Conservation (phyloP, 1,139 yeast species). For the Zhuliangozyma parablackwelliae region DNA sequence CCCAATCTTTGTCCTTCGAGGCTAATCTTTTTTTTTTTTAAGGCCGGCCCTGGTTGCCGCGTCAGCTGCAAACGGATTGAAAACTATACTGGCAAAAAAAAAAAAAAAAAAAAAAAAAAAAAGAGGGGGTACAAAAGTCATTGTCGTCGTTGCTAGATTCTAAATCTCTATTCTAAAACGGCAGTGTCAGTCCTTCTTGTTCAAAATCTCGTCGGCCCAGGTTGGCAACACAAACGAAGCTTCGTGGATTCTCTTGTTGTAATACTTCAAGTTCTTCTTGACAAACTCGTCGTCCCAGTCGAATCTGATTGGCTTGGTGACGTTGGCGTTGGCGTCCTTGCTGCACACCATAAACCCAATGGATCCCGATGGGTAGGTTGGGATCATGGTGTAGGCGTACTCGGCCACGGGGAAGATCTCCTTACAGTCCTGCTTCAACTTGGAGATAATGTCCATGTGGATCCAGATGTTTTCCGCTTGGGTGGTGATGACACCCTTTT, state of each 20-base stretch:
- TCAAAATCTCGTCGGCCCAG: constrained; percentile 58
- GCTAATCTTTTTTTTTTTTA: too few species aligned
- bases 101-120: too few species aligned
- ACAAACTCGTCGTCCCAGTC: constrained; percentile 62
- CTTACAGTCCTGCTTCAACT: constrained; percentile 69
- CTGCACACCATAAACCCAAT: constrained; percentile 92
- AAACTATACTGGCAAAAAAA: too few species aligned
- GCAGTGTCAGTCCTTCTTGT: constrained; percentile 15
- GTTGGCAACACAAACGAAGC: constrained; percentile 87
- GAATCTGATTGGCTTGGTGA: constrained; percentile 62
- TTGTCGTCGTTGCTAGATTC: too few species aligned
- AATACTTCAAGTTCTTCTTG: constrained; percentile 64
- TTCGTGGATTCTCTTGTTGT: constrained; percentile 72
- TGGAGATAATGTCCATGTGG: constrained; percentile 72
- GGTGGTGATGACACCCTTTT: constrained; percentile 83
- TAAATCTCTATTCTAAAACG: too few species aligned
- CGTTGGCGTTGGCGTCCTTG: constrained; percentile 61
- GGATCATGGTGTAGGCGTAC: constrained; percentile 84
- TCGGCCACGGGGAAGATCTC: constrained; percentile 84
- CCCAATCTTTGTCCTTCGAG: too few species aligned
- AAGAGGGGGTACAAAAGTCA: too few species aligned
- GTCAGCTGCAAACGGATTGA: too few species aligned
- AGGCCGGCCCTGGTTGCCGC: too few species aligned
- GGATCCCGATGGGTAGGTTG: constrained; percentile 92
- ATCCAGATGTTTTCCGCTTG: constrained; percentile 92